A percentile compares a stretch with the other conserved stretches of the same genome.
Evolutionary conservation across 2,329 filamentous ascomycete species (phyloP).

Genomic region (Remersonia thermophila): DNA sequence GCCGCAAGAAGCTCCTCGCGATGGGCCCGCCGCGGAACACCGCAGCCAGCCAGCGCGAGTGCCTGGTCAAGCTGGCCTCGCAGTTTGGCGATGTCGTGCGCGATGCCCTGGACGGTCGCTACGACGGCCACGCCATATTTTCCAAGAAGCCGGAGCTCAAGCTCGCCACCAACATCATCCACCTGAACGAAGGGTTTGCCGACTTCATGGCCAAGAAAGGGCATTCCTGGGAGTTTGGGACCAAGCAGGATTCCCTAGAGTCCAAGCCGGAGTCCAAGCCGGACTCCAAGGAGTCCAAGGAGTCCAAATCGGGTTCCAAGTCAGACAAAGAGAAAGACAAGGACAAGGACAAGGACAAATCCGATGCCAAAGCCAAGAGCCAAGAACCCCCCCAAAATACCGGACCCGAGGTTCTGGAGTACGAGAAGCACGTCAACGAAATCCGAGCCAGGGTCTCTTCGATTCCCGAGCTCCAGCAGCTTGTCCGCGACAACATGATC

Average conservation of each 20-base stretch:
- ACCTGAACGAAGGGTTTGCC: conserved; percentile 27
- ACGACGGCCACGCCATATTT: conserved; percentile 23
- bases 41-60: conserved; percentile 23
- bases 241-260: neutral
- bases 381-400: too few species aligned
- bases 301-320: too few species aligned
- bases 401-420: neutral
- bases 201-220: conserved; percentile 18
- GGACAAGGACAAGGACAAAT: too few species aligned
- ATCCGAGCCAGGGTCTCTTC: neutral
- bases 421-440: conserved; percentile 15
- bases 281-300: neutral
- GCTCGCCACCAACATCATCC: conserved; percentile 27
- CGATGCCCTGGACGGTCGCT: conserved; percentile 24
- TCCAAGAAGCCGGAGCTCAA: conserved; percentile 15
- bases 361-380: too few species aligned
- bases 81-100: conserved; percentile 19
- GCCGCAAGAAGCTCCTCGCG: conserved; percentile 13
- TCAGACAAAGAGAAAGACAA: too few species aligned
- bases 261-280: too few species aligned
- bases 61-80: conserved; percentile 23
- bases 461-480: conserved; percentile 18
- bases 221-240: conserved; percentile 18
- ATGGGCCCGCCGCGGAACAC: conserved; percentile 23
- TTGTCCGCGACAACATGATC: conserved; percentile 14